phyloP scores from a whole-genome alignment of 2,329 filamentous ascomycete species.

The Aspergillus sp. region DNA sequence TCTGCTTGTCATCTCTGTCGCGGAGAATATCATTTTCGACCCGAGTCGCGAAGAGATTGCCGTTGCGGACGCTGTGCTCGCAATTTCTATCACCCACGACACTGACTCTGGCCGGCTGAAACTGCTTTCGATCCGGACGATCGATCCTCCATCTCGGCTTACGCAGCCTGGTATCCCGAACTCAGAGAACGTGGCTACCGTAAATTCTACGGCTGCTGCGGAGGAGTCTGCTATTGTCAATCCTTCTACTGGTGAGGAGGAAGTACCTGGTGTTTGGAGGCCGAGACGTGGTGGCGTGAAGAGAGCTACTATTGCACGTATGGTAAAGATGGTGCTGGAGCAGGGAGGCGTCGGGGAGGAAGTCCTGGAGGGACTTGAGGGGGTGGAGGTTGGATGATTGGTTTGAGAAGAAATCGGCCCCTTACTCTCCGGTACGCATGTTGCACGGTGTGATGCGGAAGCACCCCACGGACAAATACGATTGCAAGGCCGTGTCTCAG shows the following conservation, averaged over 20 bases:
- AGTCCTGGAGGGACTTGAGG: conserved; percentile 77
- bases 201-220: conserved; percentile 37
- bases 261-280: conserved; percentile 73
- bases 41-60: conserved; percentile 87
- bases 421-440: background rate
- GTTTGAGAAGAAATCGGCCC: background rate
- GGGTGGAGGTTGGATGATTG: conserved; percentile 59
- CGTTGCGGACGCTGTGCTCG: conserved; percentile 85
- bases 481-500: background rate
- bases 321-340: conserved; percentile 75
- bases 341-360: conserved; percentile 81
- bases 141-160: conserved; percentile 72
- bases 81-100: conserved; percentile 68
- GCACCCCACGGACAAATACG: background rate
- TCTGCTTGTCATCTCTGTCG: conserved; percentile 82
- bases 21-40: conserved; percentile 89
- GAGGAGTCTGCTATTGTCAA: conserved; percentile 46
- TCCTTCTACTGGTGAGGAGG: conserved; percentile 57
- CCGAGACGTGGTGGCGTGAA: conserved; percentile 81
- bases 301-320: conserved; percentile 67
- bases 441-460: background rate
- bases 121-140: conserved; percentile 68
- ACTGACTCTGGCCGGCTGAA: conserved; percentile 49
- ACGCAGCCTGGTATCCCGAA: conserved; percentile 71
- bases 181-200: conserved; percentile 58